Evolutionary conservation across 495 filamentous ascomycete genomes (phyloP).

Genomic region (Rostrohypoxylon terebratum): DNA sequence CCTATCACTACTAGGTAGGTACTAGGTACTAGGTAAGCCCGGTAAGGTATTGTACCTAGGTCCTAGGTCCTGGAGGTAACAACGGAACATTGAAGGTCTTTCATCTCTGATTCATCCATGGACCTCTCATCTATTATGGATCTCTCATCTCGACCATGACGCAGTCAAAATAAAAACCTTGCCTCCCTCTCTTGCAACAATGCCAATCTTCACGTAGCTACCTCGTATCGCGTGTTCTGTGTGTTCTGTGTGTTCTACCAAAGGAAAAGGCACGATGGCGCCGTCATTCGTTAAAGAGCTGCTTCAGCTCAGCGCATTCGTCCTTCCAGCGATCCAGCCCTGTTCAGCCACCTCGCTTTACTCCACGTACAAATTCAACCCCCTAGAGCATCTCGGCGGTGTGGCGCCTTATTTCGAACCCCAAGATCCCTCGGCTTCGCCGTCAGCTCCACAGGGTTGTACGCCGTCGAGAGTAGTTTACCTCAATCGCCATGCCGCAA

Average conservation of each 20-base stretch:
- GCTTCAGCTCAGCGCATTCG: constrained; percentile 30
- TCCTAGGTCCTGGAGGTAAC: no score
- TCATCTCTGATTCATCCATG: no score
- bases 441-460: constrained; percentile 56
- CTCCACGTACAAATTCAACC: constrained; percentile 57
- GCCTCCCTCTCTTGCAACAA: not conserved
- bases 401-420: constrained; percentile 64
- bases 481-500: constrained; percentile 61
- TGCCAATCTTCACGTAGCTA: not conserved
- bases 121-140: no score
- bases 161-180: not conserved
- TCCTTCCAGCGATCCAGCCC: constrained; percentile 25
- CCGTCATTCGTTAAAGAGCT: constrained; percentile 38
- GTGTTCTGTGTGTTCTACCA: constrained; percentile 7
- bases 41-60: no score
- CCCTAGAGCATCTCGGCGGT: constrained; percentile 61
- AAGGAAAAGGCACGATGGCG: constrained; percentile 22
- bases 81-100: no score
- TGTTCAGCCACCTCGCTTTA: constrained; percentile 47
- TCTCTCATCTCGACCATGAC: not conserved
- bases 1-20: no score
- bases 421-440: constrained; percentile 56
- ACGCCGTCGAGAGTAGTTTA: constrained; percentile 56
- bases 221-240: no score
- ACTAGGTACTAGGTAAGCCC: no score